Base-by-base conservation (phyloP, 2,329 filamentous ascomycete species). In the Neurospora sp. region DNA sequence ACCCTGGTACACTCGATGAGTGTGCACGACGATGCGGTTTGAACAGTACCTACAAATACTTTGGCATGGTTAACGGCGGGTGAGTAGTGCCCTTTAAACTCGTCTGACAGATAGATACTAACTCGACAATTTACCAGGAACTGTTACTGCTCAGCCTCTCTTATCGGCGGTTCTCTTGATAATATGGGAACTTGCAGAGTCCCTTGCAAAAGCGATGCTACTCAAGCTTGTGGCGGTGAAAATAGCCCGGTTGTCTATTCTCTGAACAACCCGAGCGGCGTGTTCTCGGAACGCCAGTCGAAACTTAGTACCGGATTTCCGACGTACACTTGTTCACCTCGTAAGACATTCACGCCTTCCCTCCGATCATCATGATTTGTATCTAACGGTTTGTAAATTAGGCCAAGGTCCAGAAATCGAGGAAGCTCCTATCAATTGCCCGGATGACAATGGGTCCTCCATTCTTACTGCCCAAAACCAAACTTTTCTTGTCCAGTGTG, bases 11-110 rank as follows among this genome's bases (percentile, higher is more conserved):
- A 23, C 70, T 73, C 17, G 67, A 70, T 1, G 62, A 43, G 4
- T 73, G 70, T 62, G 71, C 71, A 8, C 37, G n/a, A 33, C 8
- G 5, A 4, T 73, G 71, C 40, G 11, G 67, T 41, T 23, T 1
- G 5, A 15, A 17, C 3, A 0, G 11, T 28, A n/a, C 4, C 10
- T 71, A 52, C 38, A 46, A 52, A 19, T 37, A 41, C 15, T 70
- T 73, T 57, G 70, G 69, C 17, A 66, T 71, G 70, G 65, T 68
- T 12, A 71, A 71, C 67, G 71, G 70, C 57, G 5, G 12, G 71
- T 72, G 33, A 71, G 71, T 69, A 39, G 17, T 38, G 36, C 8
- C 23, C 12, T 17, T 23, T 28, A 3, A 2, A 8, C 15, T 62
- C 36, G 4, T 6, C 6, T 23, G 46, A 33, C 5, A 15, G 11